Conservation (phyloP, 192 early-diverging fungal species). For the Entrophospora sp. region DNA sequence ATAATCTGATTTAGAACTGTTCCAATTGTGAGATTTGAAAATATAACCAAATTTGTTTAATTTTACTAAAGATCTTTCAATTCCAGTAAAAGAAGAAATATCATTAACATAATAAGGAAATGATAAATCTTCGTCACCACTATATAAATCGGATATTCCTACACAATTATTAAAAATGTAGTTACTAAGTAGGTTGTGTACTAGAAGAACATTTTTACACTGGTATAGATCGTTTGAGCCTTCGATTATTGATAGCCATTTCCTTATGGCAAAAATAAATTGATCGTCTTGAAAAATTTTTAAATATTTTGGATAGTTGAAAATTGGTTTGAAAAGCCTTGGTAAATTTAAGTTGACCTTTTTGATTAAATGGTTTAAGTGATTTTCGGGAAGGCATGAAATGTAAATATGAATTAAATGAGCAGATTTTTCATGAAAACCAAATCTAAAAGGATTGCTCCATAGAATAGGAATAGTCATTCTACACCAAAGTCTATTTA, state of each 20-base stretch:
- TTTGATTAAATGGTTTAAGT: not conserved
- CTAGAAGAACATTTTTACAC: not conserved
- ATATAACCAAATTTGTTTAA: conserved; percentile 4
- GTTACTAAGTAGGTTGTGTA: not conserved
- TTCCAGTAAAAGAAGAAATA: not conserved
- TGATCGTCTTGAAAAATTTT: not conserved
- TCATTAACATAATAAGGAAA: not conserved
- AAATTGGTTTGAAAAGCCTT: not conserved
- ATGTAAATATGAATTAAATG: conserved; percentile 7
- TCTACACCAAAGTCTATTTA: conserved; percentile 6
- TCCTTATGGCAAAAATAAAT: not conserved
- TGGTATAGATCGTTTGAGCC: not conserved
- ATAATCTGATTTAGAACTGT: not conserved
- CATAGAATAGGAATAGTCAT: not conserved
- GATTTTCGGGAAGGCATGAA: not conserved
- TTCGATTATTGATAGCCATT: not conserved
- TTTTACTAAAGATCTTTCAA: not conserved
- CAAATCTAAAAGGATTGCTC: conserved; percentile 7
- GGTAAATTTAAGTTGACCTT: not conserved
- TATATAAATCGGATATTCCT: not conserved
- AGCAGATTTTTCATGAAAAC: not conserved
- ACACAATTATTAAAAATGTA: not conserved
- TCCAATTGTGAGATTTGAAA: no score
- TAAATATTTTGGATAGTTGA: conserved; percentile 10
- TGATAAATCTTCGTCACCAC: conserved; percentile 6